These are phyloP conservation scores for Colletotrichum somersetense DNA, from an alignment of 2,329 filamentous ascomycete species.

Conservation along the genomic window DNA sequence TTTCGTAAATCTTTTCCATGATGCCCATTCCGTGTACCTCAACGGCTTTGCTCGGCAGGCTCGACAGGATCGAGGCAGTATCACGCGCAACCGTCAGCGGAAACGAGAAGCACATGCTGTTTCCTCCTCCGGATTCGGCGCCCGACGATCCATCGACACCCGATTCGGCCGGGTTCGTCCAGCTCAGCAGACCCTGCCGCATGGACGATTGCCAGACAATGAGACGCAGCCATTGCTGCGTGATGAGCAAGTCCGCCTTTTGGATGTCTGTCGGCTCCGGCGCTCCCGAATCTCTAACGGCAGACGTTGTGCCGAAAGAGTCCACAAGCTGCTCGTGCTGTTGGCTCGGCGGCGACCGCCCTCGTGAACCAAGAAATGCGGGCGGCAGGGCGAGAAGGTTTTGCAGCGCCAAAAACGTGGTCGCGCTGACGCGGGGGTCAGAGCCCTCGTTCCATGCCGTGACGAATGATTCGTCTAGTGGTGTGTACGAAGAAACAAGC, in stretches of 20 bases:
- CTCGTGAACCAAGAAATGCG: constrained; percentile 47
- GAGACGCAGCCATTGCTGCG: constrained; percentile 77
- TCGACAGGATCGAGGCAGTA: constrained; percentile 60
- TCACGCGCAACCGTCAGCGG: constrained; percentile 73
- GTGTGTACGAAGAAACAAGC: constrained; percentile 71
- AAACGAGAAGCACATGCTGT: constrained; percentile 71
- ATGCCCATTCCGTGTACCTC: constrained; percentile 64
- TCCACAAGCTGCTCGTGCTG: constrained; percentile 29
- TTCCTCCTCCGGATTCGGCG: constrained; percentile 21
- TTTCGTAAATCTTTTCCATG: constrained; percentile 64
- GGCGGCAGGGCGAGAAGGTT: constrained; percentile 51
- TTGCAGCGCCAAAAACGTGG: constrained; percentile 53
- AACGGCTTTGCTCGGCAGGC: constrained; percentile 56
- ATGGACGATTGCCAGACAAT: constrained; percentile 82
- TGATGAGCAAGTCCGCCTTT: constrained; percentile 76
- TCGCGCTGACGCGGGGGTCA: constrained; percentile 50
- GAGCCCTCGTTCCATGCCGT: constrained; percentile 73
- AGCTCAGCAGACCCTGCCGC: constrained; percentile 73
- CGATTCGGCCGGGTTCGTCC: constrained; percentile 46
- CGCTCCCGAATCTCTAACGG: constrained; percentile 30
- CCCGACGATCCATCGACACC: constrained; percentile 24
- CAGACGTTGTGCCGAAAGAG: constrained; percentile 27
- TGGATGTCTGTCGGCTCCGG: constrained; percentile 71
- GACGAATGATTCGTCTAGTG: constrained; percentile 73
- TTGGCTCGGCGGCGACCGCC: constrained; percentile 47